Evolutionary conservation across 805 yeast species (phyloP).

Genomic region (Schwanniomyces pseudopolymorphus): DNA sequence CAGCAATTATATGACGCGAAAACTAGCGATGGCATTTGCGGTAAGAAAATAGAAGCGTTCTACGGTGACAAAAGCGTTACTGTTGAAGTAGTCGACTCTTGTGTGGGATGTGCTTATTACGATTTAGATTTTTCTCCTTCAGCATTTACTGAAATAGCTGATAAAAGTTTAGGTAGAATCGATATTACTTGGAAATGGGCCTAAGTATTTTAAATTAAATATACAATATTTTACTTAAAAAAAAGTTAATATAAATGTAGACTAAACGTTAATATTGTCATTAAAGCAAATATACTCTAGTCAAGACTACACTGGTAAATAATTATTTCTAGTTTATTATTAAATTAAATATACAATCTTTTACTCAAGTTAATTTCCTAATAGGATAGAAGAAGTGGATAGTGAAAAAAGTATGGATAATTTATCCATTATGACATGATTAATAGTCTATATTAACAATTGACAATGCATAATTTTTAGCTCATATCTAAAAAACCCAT

Average conservation of each 20-base stretch:
- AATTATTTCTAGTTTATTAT: background rate
- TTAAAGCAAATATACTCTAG: too few relatives aligned
- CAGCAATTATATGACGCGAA: constrained; percentile 42
- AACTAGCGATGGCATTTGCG: constrained; percentile 42
- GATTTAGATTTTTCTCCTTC: constrained; percentile 62
- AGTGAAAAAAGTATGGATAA: background rate
- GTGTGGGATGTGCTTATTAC: constrained; percentile 51
- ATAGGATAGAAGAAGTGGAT: background rate
- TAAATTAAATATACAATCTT: background rate
- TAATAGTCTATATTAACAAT: background rate
- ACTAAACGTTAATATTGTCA: too few relatives aligned
- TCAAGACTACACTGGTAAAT: too few relatives aligned
- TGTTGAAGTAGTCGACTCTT: constrained; percentile 58
- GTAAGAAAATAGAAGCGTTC: constrained; percentile 47
- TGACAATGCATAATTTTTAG: background rate
- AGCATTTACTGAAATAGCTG: constrained; percentile 55
- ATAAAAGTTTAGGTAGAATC: constrained; percentile 52
- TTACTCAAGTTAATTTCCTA: background rate
- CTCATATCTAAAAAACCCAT: background rate
- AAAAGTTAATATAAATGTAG: too few relatives aligned
- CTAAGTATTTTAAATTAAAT: background rate
- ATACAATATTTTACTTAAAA: too few relatives aligned
- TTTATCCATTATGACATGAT: background rate
- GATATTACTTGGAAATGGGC: constrained; percentile 51
- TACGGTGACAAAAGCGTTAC: constrained; percentile 51